Evolutionary conservation across 2,329 filamentous ascomycete genomes (phyloP).

Genomic region (Phialophora expanda): DNA sequence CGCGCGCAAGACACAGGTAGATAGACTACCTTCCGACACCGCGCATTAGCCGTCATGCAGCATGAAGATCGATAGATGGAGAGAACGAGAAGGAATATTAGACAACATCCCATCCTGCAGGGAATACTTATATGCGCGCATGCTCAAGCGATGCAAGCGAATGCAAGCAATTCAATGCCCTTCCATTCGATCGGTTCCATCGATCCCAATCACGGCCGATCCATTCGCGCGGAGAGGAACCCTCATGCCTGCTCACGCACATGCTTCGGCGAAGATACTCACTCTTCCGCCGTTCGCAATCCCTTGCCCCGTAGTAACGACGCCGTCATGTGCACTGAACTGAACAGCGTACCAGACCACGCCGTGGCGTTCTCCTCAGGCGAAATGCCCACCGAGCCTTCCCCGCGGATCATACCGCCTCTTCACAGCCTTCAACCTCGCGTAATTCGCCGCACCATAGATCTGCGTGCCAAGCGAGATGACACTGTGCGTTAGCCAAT

Average conservation of each 20-base stretch:
- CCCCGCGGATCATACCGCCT: conserved; percentile 12
- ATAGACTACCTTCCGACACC: not conserved
- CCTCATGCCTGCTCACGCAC: too few relatives aligned
- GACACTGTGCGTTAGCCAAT: not conserved
- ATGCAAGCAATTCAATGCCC: not conserved
- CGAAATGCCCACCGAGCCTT: conserved; percentile 5
- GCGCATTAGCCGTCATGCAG: too few relatives aligned
- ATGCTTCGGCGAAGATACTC: too few relatives aligned
- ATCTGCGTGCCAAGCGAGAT: not conserved
- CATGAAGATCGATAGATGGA: too few relatives aligned
- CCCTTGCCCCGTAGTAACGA: too few relatives aligned
- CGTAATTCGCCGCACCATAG: conserved; percentile 10
- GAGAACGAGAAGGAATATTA: not conserved
- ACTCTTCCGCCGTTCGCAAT: too few relatives aligned
- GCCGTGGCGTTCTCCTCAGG: not conserved
- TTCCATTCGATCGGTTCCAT: not conserved
- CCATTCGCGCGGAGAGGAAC: too few relatives aligned
- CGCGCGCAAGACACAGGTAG: not conserved
- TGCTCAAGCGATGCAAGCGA: too few relatives aligned
- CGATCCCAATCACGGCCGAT: too few relatives aligned
- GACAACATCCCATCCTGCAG: not conserved
- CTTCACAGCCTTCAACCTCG: conserved; percentile 2
- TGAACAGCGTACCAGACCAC: too few relatives aligned
- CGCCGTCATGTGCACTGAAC: too few relatives aligned
- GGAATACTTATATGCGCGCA: too few relatives aligned